Conservation (phyloP, 192 early-diverging fungal species). For the Lobosporangium transversale region DNA sequence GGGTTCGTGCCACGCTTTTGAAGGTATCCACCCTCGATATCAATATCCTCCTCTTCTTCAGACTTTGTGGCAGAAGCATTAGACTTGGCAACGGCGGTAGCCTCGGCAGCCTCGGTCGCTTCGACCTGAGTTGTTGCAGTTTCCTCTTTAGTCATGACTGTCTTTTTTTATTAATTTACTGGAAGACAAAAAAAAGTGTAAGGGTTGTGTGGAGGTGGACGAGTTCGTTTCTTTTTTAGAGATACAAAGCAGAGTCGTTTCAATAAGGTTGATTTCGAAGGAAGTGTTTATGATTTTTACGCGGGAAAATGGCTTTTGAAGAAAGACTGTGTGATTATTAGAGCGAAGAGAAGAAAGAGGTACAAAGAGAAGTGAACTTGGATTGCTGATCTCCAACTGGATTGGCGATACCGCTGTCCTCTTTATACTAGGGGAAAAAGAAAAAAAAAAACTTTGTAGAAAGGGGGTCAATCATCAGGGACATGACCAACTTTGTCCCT, state of each 20-base stretch:
- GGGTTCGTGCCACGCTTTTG: conserved; percentile 49
- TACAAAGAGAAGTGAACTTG: background rate
- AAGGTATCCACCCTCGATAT: conserved; percentile 45
- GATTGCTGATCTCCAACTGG: background rate
- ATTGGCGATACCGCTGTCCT: background rate
- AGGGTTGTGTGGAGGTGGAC: no score
- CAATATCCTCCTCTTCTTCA: conserved; percentile 41
- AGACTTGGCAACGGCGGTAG: conserved; percentile 2
- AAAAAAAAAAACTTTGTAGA: no score
- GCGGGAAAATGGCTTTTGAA: conserved; percentile 9
- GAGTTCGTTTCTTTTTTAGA: no score
- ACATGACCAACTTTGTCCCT: conserved; percentile 21
- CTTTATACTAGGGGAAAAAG: conserved; percentile 21
- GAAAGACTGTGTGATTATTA: background rate
- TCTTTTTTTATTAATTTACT: background rate
- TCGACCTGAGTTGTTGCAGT: conserved; percentile 7
- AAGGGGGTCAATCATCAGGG: conserved; percentile 20
- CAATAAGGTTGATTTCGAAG: background rate
- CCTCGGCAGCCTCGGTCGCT: conserved; percentile 12
- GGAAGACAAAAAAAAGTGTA: no score
- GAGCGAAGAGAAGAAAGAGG: background rate
- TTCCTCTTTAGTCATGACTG: conserved; percentile 34
- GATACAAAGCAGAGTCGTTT: no score
- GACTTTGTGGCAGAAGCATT: conserved; percentile 3
- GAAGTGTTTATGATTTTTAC: background rate